Conservation (phyloP, 768 basidiomycete species). For the Mycena latifolia region DNA sequence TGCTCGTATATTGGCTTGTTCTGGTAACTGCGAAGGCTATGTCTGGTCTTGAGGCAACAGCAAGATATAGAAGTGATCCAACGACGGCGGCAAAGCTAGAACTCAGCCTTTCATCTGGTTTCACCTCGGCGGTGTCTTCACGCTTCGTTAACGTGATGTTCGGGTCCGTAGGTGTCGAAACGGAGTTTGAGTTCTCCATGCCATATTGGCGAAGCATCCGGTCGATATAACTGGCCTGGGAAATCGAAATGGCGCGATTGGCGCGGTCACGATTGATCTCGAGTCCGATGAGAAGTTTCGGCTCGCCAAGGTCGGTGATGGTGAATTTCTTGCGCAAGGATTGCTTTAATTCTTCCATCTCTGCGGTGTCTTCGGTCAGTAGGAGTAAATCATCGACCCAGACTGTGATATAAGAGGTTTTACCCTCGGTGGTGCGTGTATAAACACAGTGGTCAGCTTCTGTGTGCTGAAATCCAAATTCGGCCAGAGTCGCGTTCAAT, state of each 20-base stretch:
- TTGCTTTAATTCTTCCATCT: neutral
- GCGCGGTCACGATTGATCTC: constrained; percentile 11
- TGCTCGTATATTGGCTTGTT: constrained; percentile 23
- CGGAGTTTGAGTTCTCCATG: constrained; percentile 7
- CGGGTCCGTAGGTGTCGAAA: constrained; percentile 2
- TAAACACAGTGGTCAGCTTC: constrained; percentile 10
- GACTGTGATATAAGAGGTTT: constrained; percentile 18
- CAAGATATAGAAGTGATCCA: constrained; percentile 27
- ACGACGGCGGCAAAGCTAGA: constrained; percentile 5
- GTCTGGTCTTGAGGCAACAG: constrained; percentile 32
- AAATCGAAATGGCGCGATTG: constrained; percentile 12
- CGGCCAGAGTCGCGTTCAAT: constrained; percentile 9
- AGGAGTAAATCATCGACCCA: constrained; percentile 19
- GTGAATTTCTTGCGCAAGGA: neutral
- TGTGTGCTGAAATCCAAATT: constrained; percentile 12
- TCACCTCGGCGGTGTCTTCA: constrained; percentile 8
- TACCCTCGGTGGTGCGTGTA: constrained; percentile 12
- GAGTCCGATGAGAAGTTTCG: constrained; percentile 14
- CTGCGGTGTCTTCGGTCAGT: neutral
- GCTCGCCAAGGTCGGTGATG: constrained; percentile 5
- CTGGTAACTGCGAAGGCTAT: constrained; percentile 29
- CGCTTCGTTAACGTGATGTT: constrained; percentile 5
- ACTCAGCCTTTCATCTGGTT: constrained; percentile 3
- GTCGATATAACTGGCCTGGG: constrained; percentile 17
- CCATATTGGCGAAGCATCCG: constrained; percentile 12